Evolutionary conservation across 768 basidiomycete species (phyloP).

Genomic region (Hortiboletus flavorubellus): DNA sequence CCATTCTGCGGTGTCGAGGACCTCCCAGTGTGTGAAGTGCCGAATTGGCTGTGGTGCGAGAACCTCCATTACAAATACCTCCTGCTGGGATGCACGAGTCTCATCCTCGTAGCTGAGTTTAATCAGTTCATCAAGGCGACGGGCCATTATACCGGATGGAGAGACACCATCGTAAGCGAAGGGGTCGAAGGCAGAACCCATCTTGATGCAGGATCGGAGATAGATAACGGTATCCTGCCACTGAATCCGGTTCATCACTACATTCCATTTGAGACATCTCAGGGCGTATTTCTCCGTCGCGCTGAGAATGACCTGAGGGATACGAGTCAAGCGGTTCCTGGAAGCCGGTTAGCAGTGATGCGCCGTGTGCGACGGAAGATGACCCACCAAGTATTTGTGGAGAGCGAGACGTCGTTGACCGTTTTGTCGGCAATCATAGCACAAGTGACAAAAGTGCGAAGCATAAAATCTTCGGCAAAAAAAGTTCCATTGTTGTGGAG

Average conservation of each 20-base stretch:
- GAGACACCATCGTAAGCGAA: conserved; percentile 19
- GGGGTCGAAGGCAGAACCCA: conserved; percentile 24
- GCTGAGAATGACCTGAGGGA: conserved; percentile 24
- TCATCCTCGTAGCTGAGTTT: conserved; percentile 3
- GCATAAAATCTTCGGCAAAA: conserved; percentile 33
- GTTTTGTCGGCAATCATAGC: conserved; percentile 36
- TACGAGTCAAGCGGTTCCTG: conserved; percentile 22
- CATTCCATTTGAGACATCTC: conserved; percentile 22
- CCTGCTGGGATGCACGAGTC: not conserved
- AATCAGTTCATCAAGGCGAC: conserved; percentile 21
- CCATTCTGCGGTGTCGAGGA: conserved; percentile 23
- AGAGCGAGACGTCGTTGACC: conserved; percentile 31
- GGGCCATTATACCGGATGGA: conserved; percentile 13
- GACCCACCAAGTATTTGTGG: conserved; percentile 32
- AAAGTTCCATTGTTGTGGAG: conserved; percentile 27
- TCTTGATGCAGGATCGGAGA: conserved; percentile 26
- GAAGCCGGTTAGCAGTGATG: conserved; percentile 4
- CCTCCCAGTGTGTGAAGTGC: conserved; percentile 2
- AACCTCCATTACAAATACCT: not conserved
- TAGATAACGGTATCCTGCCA: conserved; percentile 24
- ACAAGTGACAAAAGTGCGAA: conserved; percentile 32
- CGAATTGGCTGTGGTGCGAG: conserved; percentile 15
- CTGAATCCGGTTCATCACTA: conserved; percentile 15
- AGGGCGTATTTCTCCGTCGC: conserved; percentile 23
- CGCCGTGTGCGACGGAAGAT: not conserved